phyloP scores from a whole-genome alignment of 1,284 basidiomycete genomes.

The Apiotrichum gamsii region DNA sequence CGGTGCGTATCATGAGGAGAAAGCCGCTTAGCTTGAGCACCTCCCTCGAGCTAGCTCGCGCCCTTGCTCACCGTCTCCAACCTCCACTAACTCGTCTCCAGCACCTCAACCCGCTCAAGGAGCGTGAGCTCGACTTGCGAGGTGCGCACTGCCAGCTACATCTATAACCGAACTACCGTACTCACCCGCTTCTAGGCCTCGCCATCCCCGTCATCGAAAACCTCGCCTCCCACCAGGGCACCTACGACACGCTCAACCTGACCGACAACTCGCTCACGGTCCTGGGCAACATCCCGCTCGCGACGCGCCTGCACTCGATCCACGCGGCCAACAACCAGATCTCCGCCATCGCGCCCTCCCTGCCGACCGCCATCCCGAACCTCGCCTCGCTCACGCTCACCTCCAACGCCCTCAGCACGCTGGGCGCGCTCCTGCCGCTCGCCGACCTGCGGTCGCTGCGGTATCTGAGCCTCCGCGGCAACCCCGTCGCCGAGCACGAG shows the following conservation, averaged over 20 bases:
- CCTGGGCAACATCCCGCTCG: constrained; percentile 84
- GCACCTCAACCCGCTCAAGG: constrained; percentile 80
- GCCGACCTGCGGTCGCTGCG: constrained; percentile 70
- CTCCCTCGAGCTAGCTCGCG: background rate
- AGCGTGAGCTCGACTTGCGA: constrained; percentile 89
- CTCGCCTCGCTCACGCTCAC: constrained; percentile 46
- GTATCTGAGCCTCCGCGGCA: constrained; percentile 79
- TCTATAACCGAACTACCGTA: background rate
- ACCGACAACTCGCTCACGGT: constrained; percentile 92
- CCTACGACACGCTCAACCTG: constrained; percentile 65
- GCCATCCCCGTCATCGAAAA: constrained; percentile 99
- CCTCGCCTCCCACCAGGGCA: constrained; percentile 87
- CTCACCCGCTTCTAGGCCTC: constrained; percentile 58
- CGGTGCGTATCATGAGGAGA: constrained; percentile 32
- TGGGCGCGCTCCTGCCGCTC: constrained; percentile 71
- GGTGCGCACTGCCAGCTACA: constrained; percentile 54
- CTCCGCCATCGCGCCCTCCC: constrained; percentile 60
- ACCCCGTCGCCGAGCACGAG: constrained; percentile 86
- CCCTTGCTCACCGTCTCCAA: no score
- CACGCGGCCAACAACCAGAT: constrained; percentile 97
- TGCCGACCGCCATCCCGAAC: constrained; percentile 46
- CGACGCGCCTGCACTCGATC: constrained; percentile 75
- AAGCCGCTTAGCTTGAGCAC: no score
- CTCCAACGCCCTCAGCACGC: constrained; percentile 61
- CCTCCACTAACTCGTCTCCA: constrained; percentile 7